Conservation (phyloP, 73 alveolate genomes). For the Paramecium sonneborni region DNA sequence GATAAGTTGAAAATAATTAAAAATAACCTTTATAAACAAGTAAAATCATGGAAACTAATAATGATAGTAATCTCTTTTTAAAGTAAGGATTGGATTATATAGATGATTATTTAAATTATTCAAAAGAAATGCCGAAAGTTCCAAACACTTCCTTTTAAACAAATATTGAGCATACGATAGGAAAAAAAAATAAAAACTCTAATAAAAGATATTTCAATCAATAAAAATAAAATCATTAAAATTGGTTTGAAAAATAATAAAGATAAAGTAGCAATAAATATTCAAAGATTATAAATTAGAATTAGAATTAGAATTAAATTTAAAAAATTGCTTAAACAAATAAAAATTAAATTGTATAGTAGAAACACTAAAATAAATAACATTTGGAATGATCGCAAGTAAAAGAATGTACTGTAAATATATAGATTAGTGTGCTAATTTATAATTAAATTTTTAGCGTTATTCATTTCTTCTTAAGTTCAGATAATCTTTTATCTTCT, state of each 20-base stretch:
- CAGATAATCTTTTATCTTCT: conserved; percentile 51
- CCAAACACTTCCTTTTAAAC: not conserved
- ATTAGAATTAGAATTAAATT: not conserved
- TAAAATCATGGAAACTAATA: not conserved
- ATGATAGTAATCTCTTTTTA: not conserved
- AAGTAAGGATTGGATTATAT: not conserved
- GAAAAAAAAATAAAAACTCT: not conserved
- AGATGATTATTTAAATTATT: not conserved
- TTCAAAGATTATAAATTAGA: not conserved
- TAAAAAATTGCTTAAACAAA: not conserved
- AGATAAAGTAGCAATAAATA: not conserved
- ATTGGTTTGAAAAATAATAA: not conserved
- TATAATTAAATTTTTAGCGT: not conserved
- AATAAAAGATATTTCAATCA: not conserved
- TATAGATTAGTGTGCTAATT: too few species aligned
- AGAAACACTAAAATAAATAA: too few species aligned
- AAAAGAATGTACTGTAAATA: too few species aligned
- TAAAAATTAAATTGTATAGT: not conserved
- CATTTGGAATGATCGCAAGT: too few species aligned
- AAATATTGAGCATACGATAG: not conserved
- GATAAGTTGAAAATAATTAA: not conserved
- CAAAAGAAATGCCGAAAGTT: not conserved
- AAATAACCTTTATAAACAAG: not conserved
- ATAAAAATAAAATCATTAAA: not conserved
- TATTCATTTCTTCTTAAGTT: conserved; percentile 51